phyloP scores from a whole-genome alignment of 345 rosid species.

The Syzygium jambos region DNA sequence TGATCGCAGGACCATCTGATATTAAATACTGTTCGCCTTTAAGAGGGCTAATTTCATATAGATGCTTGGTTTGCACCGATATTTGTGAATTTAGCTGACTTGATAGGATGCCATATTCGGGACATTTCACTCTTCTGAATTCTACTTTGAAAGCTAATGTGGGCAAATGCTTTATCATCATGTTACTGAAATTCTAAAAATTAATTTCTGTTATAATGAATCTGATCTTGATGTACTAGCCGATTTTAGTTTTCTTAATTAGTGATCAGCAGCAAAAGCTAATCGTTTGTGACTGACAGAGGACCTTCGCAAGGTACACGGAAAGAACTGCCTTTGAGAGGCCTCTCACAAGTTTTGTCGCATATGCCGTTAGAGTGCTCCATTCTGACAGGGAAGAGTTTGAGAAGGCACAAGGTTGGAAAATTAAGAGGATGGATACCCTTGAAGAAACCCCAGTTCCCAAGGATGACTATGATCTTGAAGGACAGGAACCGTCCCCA shows the following conservation, averaged over 20 bases:
- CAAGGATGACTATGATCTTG: slow-evolving; percentile 57
- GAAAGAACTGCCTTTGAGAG: slow-evolving; percentile 96
- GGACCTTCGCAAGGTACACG: slow-evolving; percentile 85
- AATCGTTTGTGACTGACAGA: slow-evolving; percentile 19
- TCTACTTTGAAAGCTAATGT: neutral
- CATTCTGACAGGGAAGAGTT: slow-evolving; percentile 85
- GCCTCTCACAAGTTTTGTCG: slow-evolving; percentile 97
- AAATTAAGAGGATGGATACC: slow-evolving; percentile 74
- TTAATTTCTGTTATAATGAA: neutral
- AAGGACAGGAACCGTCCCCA: slow-evolving; percentile 68
- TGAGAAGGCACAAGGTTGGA: slow-evolving; percentile 94
- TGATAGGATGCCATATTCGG: neutral
- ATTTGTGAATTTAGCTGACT: neutral
- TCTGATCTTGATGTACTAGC: neutral
- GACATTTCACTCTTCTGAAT: neutral
- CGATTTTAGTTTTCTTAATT: neutral
- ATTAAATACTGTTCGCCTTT: neutral
- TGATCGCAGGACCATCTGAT: neutral
- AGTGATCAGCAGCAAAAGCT: neutral
- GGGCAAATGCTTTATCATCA: neutral
- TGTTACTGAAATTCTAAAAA: neutral
- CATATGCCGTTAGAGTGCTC: slow-evolving; percentile 90
- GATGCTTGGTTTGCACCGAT: neutral
- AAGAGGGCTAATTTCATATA: neutral
- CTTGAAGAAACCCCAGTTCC: slow-evolving; percentile 69